Conservation (phyloP, 148 eudicot genomes). For the Fagopyrum homotropicum region DNA sequence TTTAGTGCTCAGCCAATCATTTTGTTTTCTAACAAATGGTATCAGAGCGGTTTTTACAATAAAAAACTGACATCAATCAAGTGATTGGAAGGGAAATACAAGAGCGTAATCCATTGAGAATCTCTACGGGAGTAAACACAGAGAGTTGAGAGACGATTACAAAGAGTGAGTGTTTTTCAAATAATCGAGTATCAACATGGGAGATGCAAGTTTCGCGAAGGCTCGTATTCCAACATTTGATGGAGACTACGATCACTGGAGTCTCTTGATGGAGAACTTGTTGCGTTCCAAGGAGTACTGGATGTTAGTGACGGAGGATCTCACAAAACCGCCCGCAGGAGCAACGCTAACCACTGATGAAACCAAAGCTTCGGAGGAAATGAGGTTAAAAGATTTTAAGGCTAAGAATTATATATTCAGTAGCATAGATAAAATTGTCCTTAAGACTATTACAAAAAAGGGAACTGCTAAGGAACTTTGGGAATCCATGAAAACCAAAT, state of each 20-base stretch:
- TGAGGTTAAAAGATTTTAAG: conserved; percentile 10
- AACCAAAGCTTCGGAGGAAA: conserved; percentile 3
- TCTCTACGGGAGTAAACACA: not conserved
- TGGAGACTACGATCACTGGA: too few relatives aligned
- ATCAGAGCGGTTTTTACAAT: not conserved
- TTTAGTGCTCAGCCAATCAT: too few relatives aligned
- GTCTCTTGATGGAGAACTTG: conserved; percentile 19
- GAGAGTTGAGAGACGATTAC: too few relatives aligned
- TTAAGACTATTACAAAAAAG: conserved; percentile 8
- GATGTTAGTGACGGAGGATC: not conserved
- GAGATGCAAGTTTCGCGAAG: too few relatives aligned
- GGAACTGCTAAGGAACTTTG: not conserved
- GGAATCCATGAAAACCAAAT: too few relatives aligned
- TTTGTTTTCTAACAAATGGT: not conserved
- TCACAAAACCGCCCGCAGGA: not conserved
- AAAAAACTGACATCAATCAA: not conserved
- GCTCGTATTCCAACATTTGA: too few relatives aligned
- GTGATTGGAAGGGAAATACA: not conserved
- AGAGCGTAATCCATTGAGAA: not conserved
- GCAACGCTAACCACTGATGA: conserved; percentile 7
- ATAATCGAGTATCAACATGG: too few relatives aligned
- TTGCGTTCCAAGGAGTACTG: conserved; percentile 18
- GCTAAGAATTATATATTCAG: conserved; percentile 3
- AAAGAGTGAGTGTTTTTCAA: too few relatives aligned
- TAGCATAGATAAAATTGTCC: conserved; percentile 1